phyloP scores from a whole-genome alignment of 1,284 basidiomycete species.

The Xerocomus nothofagi region DNA sequence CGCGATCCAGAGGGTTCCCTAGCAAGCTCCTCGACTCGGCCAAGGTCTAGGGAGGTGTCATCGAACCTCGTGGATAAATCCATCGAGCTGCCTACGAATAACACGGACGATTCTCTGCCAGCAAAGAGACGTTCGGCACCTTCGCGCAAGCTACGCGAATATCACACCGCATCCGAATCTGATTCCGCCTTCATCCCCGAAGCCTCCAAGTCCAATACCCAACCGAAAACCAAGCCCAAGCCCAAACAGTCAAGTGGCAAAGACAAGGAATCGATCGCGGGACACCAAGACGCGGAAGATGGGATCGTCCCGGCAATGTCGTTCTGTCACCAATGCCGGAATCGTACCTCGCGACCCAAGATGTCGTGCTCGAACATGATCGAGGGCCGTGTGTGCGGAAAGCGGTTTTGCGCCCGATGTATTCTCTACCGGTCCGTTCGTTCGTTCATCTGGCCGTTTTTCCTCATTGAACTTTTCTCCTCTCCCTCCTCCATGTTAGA shows the following conservation, averaged over 20 bases:
- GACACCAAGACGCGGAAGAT: not conserved
- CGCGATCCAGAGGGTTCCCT: slow-evolving; percentile 17
- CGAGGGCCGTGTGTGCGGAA: slow-evolving; percentile 22
- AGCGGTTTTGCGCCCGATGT: slow-evolving; percentile 33
- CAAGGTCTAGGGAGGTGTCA: not conserved
- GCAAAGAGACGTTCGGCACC: slow-evolving; percentile 11
- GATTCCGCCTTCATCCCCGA: slow-evolving; percentile 20
- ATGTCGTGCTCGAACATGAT: slow-evolving; percentile 31
- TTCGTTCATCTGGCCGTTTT: not conserved
- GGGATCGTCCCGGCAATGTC: slow-evolving; percentile 4
- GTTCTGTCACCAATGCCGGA: slow-evolving; percentile 32
- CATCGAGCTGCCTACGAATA: not conserved
- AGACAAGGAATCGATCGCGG: not conserved
- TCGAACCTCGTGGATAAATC: not conserved
- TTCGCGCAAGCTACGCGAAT: slow-evolving; percentile 22
- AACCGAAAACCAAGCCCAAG: slow-evolving; percentile 2
- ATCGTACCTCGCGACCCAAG: slow-evolving; percentile 24
- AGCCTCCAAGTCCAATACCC: not conserved
- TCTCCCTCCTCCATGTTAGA: slow-evolving; percentile 8
- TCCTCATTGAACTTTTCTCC: slow-evolving; percentile 8
- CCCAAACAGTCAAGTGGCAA: slow-evolving; percentile 1
- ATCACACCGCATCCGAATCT: slow-evolving; percentile 4
- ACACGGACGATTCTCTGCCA: not conserved
- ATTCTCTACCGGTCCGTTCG: slow-evolving; percentile 28
- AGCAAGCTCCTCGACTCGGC: slow-evolving; percentile 1